A percentile compares a stretch with the other conserved stretches of the same genome.
Evolutionary conservation across 2,329 filamentous ascomycete species (phyloP).

Genomic region (Talaromyces sp.): DNA sequence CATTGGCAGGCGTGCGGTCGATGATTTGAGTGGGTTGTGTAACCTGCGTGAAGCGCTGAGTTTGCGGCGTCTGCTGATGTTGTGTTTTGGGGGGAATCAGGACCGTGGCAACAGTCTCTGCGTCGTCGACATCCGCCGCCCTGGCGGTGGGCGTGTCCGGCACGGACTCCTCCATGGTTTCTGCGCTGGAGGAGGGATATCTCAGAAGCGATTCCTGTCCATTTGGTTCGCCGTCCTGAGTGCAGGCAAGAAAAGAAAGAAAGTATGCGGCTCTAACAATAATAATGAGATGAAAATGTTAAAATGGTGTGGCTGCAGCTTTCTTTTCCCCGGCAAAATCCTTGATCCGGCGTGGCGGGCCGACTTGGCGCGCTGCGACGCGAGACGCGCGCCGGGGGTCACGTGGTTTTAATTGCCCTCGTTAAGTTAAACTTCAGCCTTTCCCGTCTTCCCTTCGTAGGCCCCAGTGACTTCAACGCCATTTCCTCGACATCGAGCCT

Average conservation of each 20-base stretch:
- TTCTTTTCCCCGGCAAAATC: background rate
- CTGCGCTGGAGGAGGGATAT: background rate
- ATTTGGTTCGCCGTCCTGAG: background rate
- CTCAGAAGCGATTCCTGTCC: background rate
- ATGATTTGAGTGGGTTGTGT: slow-evolving; percentile 61
- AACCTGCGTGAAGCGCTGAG: slow-evolving; percentile 12
- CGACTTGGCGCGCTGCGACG: background rate
- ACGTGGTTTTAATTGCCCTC: background rate
- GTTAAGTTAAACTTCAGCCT: background rate
- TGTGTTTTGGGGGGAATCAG: slow-evolving; percentile 34
- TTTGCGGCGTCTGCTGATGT: slow-evolving; percentile 12
- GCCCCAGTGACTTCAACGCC: too few relatives aligned
- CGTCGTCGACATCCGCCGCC: slow-evolving; percentile 29
- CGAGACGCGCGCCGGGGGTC: background rate
- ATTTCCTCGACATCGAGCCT: too few relatives aligned
- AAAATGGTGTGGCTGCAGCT: too few relatives aligned
- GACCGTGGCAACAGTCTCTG: slow-evolving; percentile 47
- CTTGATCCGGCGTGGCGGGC: background rate
- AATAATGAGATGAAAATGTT: background rate
- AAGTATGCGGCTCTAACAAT: background rate
- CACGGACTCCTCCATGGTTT: slow-evolving; percentile 34
- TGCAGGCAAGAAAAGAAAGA: background rate
- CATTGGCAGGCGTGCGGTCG: slow-evolving; percentile 33
- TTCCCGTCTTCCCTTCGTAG: too few relatives aligned
- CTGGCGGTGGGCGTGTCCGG: slow-evolving; percentile 34